phyloP scores from a whole-genome alignment of 352 stramenopile species.

The Pythium guiyangense region DNA sequence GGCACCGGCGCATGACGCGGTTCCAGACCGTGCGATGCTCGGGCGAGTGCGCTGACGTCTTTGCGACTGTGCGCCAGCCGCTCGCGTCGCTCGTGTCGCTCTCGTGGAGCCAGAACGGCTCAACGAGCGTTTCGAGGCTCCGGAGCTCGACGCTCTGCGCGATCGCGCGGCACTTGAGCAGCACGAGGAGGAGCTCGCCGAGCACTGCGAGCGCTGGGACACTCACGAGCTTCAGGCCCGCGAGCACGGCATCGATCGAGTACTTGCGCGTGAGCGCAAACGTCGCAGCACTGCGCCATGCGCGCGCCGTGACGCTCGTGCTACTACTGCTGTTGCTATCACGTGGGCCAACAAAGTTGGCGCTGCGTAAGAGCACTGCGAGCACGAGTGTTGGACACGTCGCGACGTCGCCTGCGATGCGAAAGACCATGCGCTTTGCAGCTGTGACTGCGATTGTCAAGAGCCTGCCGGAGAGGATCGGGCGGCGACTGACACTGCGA shows the following conservation, averaged over 20 bases:
- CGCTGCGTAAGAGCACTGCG: slow-evolving; percentile 32
- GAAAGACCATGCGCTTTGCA: slow-evolving; percentile 38
- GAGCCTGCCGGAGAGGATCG: slow-evolving; percentile 12
- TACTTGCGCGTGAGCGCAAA: slow-evolving; percentile 44
- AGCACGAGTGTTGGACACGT: slow-evolving; percentile 41
- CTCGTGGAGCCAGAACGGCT: slow-evolving; percentile 47
- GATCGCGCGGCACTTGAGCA: slow-evolving; percentile 28
- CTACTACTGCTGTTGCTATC: not conserved
- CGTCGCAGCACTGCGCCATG: slow-evolving; percentile 28
- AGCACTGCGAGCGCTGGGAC: slow-evolving; percentile 37
- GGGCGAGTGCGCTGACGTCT: slow-evolving; percentile 15
- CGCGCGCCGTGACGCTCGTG: not conserved
- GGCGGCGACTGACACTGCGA: not conserved
- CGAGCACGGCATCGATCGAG: slow-evolving; percentile 39
- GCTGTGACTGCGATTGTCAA: slow-evolving; percentile 22
- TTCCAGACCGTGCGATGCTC: slow-evolving; percentile 59
- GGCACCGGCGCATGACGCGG: slow-evolving; percentile 50
- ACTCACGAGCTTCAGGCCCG: slow-evolving; percentile 26
- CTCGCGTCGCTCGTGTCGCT: not conserved
- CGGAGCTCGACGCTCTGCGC: slow-evolving; percentile 17
- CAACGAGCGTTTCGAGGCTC: slow-evolving; percentile 29
- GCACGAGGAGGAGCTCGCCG: slow-evolving; percentile 49
- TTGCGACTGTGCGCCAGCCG: not conserved
- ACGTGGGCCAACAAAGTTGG: slow-evolving; percentile 26
- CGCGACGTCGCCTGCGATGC: slow-evolving; percentile 26